Conservation (phyloP, 2,329 filamentous ascomycete genomes). For the Penicillium aurantiogriseum region DNA sequence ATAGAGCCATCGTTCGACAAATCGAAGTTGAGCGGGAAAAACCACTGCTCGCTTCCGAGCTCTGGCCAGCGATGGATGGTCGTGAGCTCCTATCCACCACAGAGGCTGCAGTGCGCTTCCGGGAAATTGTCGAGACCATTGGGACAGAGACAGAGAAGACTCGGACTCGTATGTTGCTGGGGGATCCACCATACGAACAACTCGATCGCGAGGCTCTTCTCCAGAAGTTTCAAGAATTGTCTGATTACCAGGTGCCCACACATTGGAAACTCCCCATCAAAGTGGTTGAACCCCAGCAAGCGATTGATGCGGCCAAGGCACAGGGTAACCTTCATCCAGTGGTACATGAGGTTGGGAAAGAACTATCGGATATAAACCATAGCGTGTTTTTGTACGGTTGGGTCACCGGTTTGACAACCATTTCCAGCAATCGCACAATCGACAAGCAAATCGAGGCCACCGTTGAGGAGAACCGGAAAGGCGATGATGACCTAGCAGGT, state of each 20-base stretch:
- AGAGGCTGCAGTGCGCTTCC: slow-evolving; percentile 65
- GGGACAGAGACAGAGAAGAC: slow-evolving; percentile 60
- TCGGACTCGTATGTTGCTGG: slow-evolving; percentile 60
- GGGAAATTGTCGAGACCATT: slow-evolving; percentile 64
- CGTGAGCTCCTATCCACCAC: slow-evolving; percentile 64
- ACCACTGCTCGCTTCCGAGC: slow-evolving; percentile 58
- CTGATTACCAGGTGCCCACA: slow-evolving; percentile 54
- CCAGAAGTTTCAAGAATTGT: slow-evolving; percentile 45
- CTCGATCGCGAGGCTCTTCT: slow-evolving; percentile 35
- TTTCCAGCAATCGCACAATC: slow-evolving; percentile 69
- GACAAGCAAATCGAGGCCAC: slow-evolving; percentile 63
- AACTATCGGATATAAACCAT: slow-evolving; percentile 61
- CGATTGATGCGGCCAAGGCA: slow-evolving; percentile 31
- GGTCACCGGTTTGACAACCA: slow-evolving; percentile 60
- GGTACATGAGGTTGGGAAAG: slow-evolving; percentile 42
- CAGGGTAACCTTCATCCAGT: slow-evolving; percentile 48
- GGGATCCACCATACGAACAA: slow-evolving; percentile 41
- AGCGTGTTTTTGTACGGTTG: slow-evolving; percentile 73
- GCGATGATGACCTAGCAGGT: slow-evolving; percentile 52
- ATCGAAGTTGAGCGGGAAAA: slow-evolving; percentile 63
- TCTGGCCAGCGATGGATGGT: slow-evolving; percentile 61
- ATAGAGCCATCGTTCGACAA: slow-evolving; percentile 62
- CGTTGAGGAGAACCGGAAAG: slow-evolving; percentile 53
- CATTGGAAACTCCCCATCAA: slow-evolving; percentile 62
- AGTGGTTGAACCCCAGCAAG: slow-evolving; percentile 52